phyloP scores from a whole-genome alignment of 2,329 filamentous ascomycete species.

The Nemania sp. region DNA sequence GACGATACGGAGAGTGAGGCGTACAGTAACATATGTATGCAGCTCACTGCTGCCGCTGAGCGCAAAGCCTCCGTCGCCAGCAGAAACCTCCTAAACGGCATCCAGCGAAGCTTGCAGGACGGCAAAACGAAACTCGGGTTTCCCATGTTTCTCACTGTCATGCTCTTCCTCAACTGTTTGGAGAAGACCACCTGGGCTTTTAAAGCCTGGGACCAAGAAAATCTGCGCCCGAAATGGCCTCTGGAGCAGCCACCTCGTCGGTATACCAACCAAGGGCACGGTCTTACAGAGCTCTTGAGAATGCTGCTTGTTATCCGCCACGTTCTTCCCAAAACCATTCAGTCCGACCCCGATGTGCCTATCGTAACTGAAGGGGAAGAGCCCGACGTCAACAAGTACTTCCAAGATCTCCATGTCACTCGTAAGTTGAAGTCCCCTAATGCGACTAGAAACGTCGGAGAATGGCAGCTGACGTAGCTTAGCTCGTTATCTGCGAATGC shows the following conservation, averaged over 20 bases:
- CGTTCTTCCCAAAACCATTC: constrained; percentile 58
- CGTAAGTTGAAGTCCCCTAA: constrained; percentile 51
- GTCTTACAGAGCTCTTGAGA: constrained; percentile 61
- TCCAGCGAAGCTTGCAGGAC: constrained; percentile 65
- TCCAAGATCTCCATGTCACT: constrained; percentile 59
- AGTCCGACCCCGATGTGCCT: constrained; percentile 52
- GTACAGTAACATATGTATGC: constrained; percentile 65
- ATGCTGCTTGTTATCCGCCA: constrained; percentile 66
- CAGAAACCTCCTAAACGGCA: constrained; percentile 60
- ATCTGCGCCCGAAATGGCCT: constrained; percentile 64
- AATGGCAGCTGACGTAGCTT: constrained; percentile 6
- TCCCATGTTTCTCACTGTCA: constrained; percentile 63
- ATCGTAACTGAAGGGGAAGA: constrained; percentile 54
- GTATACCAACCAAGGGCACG: constrained; percentile 63
- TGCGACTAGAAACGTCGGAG: not conserved
- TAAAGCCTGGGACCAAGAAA: constrained; percentile 68
- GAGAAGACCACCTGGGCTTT: constrained; percentile 73
- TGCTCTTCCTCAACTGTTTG: constrained; percentile 67
- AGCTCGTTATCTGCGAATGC: constrained; percentile 49
- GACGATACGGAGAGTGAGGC: constrained; percentile 60
- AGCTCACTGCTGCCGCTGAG: constrained; percentile 67
- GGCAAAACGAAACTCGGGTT: constrained; percentile 64
- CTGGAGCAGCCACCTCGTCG: constrained; percentile 60
- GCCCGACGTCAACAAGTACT: constrained; percentile 54
- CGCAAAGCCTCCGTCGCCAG: constrained; percentile 65